These are phyloP conservation scores for Paecilomyces dactylethromorphus DNA, from an alignment of 2,329 filamentous ascomycete species.

Conservation along the genomic window DNA sequence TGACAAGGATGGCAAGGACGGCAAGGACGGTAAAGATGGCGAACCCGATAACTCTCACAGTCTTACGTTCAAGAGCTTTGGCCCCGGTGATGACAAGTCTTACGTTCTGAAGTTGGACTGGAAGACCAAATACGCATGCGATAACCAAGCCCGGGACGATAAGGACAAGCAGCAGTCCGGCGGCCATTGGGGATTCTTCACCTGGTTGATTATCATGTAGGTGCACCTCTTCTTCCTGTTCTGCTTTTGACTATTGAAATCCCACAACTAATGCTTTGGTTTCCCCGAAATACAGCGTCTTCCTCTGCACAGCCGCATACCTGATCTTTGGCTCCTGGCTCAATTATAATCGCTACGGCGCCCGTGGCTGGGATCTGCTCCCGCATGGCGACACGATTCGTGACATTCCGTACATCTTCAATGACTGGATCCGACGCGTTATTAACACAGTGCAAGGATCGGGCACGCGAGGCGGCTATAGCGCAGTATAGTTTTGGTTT, in stretches of 20 bases:
- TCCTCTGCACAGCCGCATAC: conserved; percentile 79
- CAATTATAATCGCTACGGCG: conserved; percentile 96
- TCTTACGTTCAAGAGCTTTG: conserved; percentile 71
- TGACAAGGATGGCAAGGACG: conserved; percentile 18
- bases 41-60: conserved; percentile 45
- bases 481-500: conserved; percentile 61
- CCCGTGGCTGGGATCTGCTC: conserved; percentile 87
- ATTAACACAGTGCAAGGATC: conserved; percentile 78
- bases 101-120: conserved; percentile 71
- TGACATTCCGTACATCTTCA: conserved; percentile 84
- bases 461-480: conserved; percentile 84
- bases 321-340: conserved; percentile 98
- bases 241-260: background rate
- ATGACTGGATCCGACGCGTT: conserved; percentile 77
- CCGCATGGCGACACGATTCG: conserved; percentile 89
- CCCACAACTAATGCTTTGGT: background rate
- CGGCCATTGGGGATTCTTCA: conserved; percentile 86
- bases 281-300: conserved; percentile 51
- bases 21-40: conserved; percentile 20
- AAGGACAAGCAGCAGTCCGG: conserved; percentile 36
- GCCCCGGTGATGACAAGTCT: conserved; percentile 48
- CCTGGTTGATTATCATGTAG: conserved; percentile 92
- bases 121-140: conserved; percentile 83
- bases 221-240: conserved; percentile 29
- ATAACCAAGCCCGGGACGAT: conserved; percentile 47